These are phyloP conservation scores for Chytriomyces sp. DNA, from an alignment of 192 early-diverging fungal species.

Conservation along the genomic window DNA sequence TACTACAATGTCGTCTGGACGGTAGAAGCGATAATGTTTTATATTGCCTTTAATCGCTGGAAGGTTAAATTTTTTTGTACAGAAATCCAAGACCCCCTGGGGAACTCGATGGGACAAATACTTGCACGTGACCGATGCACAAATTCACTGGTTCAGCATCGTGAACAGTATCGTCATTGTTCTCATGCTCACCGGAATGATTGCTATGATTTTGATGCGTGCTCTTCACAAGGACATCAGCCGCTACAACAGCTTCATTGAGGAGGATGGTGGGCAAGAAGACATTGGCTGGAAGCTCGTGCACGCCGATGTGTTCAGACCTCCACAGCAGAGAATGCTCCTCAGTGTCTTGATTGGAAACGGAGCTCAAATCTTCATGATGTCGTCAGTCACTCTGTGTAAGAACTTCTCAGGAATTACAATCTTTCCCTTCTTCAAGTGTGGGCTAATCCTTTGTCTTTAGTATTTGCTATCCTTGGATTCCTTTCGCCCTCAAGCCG, in stretches of 20 bases:
- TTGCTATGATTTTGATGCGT: slow-evolving; percentile 63
- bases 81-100: slow-evolving; percentile 50
- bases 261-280: slow-evolving; percentile 61
- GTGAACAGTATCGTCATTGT: slow-evolving; percentile 66
- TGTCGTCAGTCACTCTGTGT: slow-evolving; percentile 59
- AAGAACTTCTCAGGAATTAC: slow-evolving; percentile 21
- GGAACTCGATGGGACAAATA: slow-evolving; percentile 68
- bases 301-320: slow-evolving; percentile 66
- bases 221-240: slow-evolving; percentile 65
- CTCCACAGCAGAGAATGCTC: slow-evolving; percentile 58
- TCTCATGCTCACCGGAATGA: slow-evolving; percentile 62
- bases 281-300: slow-evolving; percentile 73
- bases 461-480: slow-evolving; percentile 90
- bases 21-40: slow-evolving; percentile 18
- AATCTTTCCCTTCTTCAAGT: background rate
- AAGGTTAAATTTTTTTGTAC: slow-evolving; percentile 9
- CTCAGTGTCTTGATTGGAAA: slow-evolving; percentile 61
- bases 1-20: slow-evolving; percentile 61
- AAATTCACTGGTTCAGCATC: slow-evolving; percentile 70
- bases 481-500: slow-evolving; percentile 87
- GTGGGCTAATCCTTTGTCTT: background rate
- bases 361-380: slow-evolving; percentile 61
- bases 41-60: background rate
- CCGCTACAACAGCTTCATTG: slow-evolving; percentile 60
- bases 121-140: slow-evolving; percentile 55